Percentiles rank a stretch among this genome's conserved stretches.
These are phyloP conservation scores for Russula brevipes DNA, from an alignment of 768 basidiomycete species.

Conservation along the genomic window DNA sequence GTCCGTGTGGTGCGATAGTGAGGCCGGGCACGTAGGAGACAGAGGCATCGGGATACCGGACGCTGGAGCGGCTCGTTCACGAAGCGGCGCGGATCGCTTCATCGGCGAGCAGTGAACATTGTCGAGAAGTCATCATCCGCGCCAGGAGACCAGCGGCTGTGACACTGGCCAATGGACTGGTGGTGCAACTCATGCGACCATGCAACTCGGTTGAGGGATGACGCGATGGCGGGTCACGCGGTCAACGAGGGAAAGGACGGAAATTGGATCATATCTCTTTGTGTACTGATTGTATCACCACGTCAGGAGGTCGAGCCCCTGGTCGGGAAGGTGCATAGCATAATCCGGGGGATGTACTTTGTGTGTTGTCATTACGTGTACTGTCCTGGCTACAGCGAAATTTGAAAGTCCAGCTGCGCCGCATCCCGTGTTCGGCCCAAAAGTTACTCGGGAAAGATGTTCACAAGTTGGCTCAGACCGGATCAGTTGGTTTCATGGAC, in stretches of 20 bases:
- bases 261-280: neutral
- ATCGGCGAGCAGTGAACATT: constrained; percentile 3
- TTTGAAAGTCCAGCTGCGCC: neutral
- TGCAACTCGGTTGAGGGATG: constrained; percentile 1
- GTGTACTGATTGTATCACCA: neutral
- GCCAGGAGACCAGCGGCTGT: constrained; percentile 12
- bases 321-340: neutral
- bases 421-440: no score
- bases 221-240: no score
- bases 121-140: constrained; percentile 13
- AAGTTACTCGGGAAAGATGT: neutral
- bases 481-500: neutral
- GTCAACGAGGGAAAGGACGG: neutral
- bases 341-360: neutral
- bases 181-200: constrained; percentile 15
- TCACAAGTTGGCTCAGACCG: neutral
- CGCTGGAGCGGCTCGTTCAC: constrained; percentile 17
- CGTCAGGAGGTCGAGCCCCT: neutral
- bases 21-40: neutral
- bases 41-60: constrained; percentile 8
- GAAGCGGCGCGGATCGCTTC: constrained; percentile 18
- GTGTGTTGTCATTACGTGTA: constrained; percentile 6
- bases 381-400: neutral
- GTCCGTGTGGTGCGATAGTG: neutral
- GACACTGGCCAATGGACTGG: neutral